Evolutionary conservation across 768 basidiomycete genomes (phyloP), one percentile per base, ranked within the genome.

Genomic region (Rhodotorula sphaerocarpa): DNA sequence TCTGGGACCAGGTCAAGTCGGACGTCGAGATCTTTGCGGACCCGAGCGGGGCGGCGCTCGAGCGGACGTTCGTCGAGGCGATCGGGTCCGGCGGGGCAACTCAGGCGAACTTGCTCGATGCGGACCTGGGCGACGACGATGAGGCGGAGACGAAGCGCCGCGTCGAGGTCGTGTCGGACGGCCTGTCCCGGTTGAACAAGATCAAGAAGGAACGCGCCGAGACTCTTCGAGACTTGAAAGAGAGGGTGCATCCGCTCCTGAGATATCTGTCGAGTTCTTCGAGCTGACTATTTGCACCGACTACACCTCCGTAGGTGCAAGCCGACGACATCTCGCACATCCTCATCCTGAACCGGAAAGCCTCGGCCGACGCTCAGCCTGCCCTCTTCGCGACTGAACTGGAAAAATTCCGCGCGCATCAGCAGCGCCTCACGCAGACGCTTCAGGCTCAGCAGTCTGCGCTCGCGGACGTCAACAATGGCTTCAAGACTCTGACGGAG

Each of bases 281-380:
- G 36, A 39, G 28, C 28, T 30, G n/a, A 39, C 43, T 21, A 11
- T 50, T n/a, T n/a, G n/a, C n/a, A n/a, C n/a, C 16, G 2, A 21
- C 0, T 2, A 20, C 3, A 2, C 12, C 27, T 33, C 21, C 28
- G 2, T 68, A 97, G 91, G 82, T 95, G 50, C 95, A 96, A 83
- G 79, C 81, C 31, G 95, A 99, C 76, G 95, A 99, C 68, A 93
- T 97, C 31, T 99, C 93, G 0, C 90, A 93, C 73, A 80, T 95
- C 2, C 82, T 97, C 0, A 81, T 99, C 7, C 82, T 96, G 52
- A 93, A 93, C 74, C 84, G 90, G 36, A 86, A 90, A 30, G 61
- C 54, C 43, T 87, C 90, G 67, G 79, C 82, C 20, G 82, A 82
- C 28, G 86, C 87, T 15, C 90, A 96, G 69, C 86, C 87, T 0